Conservation (phyloP, 139 green algal species). For the Limnomonas spitsbergensis region DNA sequence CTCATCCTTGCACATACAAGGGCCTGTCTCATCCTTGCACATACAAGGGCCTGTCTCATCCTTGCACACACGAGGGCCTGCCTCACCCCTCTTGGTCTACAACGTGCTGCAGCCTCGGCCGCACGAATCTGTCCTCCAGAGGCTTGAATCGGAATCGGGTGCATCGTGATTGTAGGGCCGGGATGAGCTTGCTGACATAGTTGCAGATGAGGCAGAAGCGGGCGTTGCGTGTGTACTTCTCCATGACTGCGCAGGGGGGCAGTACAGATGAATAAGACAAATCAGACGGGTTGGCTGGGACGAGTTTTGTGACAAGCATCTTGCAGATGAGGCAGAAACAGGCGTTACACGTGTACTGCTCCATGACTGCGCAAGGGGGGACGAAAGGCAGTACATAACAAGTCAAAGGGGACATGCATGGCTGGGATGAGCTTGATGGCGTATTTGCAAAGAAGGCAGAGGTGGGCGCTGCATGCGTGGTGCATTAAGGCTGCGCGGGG, state of each 20-base stretch:
- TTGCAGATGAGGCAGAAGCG: constrained; percentile 99
- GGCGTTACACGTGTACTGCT: constrained; percentile 95
- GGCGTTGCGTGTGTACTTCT: constrained; percentile 95
- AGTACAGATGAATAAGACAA: neutral
- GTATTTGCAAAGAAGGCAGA: constrained; percentile 99
- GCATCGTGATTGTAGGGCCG: constrained; percentile 93
- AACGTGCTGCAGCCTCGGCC: constrained; percentile 72
- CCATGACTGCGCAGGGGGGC: constrained; percentile 78
- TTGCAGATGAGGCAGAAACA: constrained; percentile 99
- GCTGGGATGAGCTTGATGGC: constrained; percentile 96
- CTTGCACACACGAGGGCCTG: too few species aligned
- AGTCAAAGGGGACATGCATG: too few species aligned
- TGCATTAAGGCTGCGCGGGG: too few species aligned
- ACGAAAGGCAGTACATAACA: neutral
- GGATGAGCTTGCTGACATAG: constrained; percentile 97
- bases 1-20: too few species aligned
- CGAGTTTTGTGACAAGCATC: constrained; percentile 96
- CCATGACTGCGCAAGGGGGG: constrained; percentile 78
- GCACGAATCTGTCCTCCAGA: constrained; percentile 67
- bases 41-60: too few species aligned
- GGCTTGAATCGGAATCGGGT: constrained; percentile 93
- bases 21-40: too few species aligned
- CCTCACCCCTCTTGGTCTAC: constrained; percentile 69
- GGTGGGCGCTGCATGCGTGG: constrained; percentile 92
- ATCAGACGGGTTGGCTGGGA: too few species aligned